Percentiles rank a stretch among this genome's conserved stretches.
Conservation (phyloP, 1,284 basidiomycete species). For the Ustilago lituana region DNA sequence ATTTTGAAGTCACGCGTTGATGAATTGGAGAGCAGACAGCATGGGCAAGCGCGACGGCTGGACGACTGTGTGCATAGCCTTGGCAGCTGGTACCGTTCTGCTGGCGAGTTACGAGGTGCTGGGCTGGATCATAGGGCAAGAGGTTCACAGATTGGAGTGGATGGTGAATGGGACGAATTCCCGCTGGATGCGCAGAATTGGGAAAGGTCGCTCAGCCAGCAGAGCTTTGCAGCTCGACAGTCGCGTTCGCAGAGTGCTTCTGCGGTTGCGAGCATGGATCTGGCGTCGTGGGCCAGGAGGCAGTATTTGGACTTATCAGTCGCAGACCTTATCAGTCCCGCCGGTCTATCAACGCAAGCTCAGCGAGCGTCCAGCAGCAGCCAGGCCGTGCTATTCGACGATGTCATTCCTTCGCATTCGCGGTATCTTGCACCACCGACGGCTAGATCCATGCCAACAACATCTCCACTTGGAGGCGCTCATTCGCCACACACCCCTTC, state of each 20-base stretch:
- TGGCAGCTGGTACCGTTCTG: constrained; percentile 43
- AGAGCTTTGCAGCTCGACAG: constrained; percentile 17
- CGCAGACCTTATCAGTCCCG: not conserved
- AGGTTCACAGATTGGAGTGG: constrained; percentile 35
- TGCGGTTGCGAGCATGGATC: constrained; percentile 11
- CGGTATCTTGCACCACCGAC: constrained; percentile 26
- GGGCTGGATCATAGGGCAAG: constrained; percentile 9
- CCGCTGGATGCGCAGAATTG: constrained; percentile 44
- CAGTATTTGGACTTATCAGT: constrained; percentile 7
- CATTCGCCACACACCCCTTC: constrained; percentile 4
- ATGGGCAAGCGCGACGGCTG: constrained; percentile 14
- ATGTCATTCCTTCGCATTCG: not conserved
- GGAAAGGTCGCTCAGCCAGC: constrained; percentile 35
- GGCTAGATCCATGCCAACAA: constrained; percentile 31
- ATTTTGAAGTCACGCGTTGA: constrained; percentile 21
- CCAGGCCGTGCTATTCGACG: not conserved
- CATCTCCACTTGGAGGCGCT: not conserved
- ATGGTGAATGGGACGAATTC: constrained; percentile 52
- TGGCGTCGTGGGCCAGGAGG: constrained; percentile 21
- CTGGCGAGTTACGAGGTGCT: constrained; percentile 14
- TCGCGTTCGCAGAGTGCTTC: constrained; percentile 25
- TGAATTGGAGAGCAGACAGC: constrained; percentile 23
- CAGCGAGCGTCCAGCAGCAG: not conserved
- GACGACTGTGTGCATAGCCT: constrained; percentile 45
- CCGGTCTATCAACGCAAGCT: not conserved